Evolutionary conservation across 2,329 filamentous ascomycete genomes (phyloP).

Genomic region (Colletotrichum cereale): DNA sequence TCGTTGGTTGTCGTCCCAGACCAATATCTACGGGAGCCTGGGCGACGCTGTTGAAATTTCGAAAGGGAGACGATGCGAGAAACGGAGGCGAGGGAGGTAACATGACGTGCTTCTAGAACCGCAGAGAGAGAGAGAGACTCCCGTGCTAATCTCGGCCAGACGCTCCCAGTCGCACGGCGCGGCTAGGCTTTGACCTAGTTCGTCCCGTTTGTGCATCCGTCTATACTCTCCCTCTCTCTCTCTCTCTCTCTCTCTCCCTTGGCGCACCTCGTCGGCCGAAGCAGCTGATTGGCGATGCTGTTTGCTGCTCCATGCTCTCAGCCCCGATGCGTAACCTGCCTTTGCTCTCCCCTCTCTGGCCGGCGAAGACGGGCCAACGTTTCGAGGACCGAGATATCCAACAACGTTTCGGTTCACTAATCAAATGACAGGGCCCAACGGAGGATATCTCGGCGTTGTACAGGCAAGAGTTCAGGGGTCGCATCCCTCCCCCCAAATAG

Average conservation of each 20-base stretch:
- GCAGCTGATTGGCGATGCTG: not conserved
- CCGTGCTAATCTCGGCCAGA: not conserved
- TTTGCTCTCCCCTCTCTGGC: not conserved
- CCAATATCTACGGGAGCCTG: not conserved
- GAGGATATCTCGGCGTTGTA: not conserved
- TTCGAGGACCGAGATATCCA: not conserved
- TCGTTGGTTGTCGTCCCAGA: too few relatives aligned
- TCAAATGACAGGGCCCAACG: not conserved
- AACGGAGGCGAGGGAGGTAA: not conserved
- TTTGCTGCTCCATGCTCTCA: not conserved
- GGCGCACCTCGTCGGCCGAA: not conserved
- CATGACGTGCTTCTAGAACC: not conserved
- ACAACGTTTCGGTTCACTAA: not conserved
- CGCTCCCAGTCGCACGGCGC: not conserved
- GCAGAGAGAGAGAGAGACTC: not conserved
- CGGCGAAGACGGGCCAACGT: not conserved
- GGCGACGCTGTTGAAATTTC: not conserved
- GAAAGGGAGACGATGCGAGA: not conserved
- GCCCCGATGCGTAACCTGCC: not conserved
- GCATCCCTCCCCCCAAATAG: not conserved
- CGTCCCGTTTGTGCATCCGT: not conserved
- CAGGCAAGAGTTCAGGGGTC: not conserved
- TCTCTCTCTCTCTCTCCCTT: not conserved
- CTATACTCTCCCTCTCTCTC: too few relatives aligned
- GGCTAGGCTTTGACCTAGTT: not conserved